Conservation (phyloP, 2,329 filamentous ascomycete species). For the Passalora sequoiae region DNA sequence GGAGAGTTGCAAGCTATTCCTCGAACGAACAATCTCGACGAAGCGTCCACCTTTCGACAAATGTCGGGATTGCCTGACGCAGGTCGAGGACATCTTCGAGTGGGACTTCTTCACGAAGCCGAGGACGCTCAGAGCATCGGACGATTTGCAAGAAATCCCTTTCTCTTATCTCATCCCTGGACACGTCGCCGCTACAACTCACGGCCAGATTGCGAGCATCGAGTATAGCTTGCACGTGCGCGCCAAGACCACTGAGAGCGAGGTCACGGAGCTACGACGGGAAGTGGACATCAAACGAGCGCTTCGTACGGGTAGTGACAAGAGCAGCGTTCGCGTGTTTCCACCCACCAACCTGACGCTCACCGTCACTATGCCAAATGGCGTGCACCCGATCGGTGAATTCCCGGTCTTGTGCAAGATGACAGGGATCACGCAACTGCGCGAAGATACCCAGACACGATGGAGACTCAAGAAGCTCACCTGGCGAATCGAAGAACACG, state of each 20-base stretch:
- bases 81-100: slow-evolving; percentile 66
- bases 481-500: slow-evolving; percentile 87
- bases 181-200: slow-evolving; percentile 76
- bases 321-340: slow-evolving; percentile 89
- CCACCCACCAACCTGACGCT: slow-evolving; percentile 92
- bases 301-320: slow-evolving; percentile 71
- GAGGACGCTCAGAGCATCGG: slow-evolving; percentile 39
- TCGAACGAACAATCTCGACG: slow-evolving; percentile 66
- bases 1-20: slow-evolving; percentile 65
- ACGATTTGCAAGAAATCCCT: slow-evolving; percentile 70
- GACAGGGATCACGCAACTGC: slow-evolving; percentile 73
- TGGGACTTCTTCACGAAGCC: slow-evolving; percentile 68
- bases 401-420: slow-evolving; percentile 76
- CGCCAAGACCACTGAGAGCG: slow-evolving; percentile 55
- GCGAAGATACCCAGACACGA: slow-evolving; percentile 64
- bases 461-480: slow-evolving; percentile 89
- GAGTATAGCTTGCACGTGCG: slow-evolving; percentile 73
- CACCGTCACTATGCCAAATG: slow-evolving; percentile 71
- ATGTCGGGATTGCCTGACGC: slow-evolving; percentile 69
- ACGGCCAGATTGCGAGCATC: slow-evolving; percentile 66
- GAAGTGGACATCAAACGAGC: slow-evolving; percentile 72
- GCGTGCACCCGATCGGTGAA: slow-evolving; percentile 79
- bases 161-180: slow-evolving; percentile 85
- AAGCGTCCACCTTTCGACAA: slow-evolving; percentile 77
- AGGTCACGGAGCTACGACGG: slow-evolving; percentile 61